Conservation (phyloP, 1,139 yeast genomes). For the Kodamaea alishanica region DNA sequence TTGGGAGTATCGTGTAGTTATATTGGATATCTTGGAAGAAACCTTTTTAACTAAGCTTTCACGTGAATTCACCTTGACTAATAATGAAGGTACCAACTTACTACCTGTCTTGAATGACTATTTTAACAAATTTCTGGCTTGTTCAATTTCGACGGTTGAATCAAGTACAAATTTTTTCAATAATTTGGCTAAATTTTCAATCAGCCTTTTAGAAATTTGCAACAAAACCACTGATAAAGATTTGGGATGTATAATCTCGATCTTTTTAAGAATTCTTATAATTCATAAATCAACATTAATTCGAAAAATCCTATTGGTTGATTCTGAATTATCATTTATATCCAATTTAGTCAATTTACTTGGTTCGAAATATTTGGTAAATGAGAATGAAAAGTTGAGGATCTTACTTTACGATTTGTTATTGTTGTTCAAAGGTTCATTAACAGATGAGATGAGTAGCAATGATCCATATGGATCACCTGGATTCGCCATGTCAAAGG, state of each 20-base stretch:
- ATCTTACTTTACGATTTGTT: constrained; percentile 62
- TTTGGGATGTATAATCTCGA: constrained; percentile 26
- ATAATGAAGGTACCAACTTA: constrained; percentile 11
- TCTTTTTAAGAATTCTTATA: constrained; percentile 55
- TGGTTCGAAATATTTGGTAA: constrained; percentile 35
- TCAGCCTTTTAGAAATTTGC: constrained; percentile 13
- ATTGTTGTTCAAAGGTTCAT: constrained; percentile 48
- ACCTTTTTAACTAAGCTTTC: constrained; percentile 19
- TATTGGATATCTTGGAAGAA: constrained; percentile 30
- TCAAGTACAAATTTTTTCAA: constrained; percentile 20
- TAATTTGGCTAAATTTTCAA: constrained; percentile 18
- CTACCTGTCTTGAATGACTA: constrained; percentile 35
- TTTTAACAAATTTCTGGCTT: constrained; percentile 37
- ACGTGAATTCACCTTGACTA: constrained; percentile 5
- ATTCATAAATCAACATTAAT: constrained; percentile 50
- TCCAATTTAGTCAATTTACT: constrained; percentile 46
- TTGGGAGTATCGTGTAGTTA: constrained; percentile 27
- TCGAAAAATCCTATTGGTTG: constrained; percentile 28
- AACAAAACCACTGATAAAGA: constrained; percentile 3
- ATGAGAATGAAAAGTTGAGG: constrained; percentile 48
- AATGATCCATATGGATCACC: constrained; percentile 10
- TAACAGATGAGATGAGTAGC: constrained; percentile 21
- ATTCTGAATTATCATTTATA: constrained; percentile 36
- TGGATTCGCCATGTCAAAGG: not conserved
- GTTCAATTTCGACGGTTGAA: constrained; percentile 21